Evolutionary conservation across 1,284 basidiomycete genomes (phyloP).

Genomic region (Hymenochaete sp.): DNA sequence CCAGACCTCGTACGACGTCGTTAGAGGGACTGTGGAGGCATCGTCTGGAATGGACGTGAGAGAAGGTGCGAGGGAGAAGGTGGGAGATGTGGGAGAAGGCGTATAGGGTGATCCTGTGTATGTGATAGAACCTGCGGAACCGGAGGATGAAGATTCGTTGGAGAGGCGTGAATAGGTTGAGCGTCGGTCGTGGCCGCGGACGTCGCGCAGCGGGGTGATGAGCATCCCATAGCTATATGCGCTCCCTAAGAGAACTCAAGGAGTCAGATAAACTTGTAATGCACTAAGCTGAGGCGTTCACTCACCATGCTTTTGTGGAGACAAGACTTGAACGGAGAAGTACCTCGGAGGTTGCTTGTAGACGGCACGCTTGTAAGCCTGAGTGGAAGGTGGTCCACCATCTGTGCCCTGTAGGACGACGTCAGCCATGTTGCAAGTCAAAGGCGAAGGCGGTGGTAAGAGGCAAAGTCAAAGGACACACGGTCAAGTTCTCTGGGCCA

Average conservation of each 20-base stretch:
- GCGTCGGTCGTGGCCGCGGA: constrained; percentile 29
- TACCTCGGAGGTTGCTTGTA: constrained; percentile 47
- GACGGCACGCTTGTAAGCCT: constrained; percentile 52
- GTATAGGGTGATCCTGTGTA: constrained; percentile 26
- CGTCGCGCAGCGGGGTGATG: constrained; percentile 36
- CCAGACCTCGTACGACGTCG: constrained; percentile 59
- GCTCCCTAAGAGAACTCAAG: constrained; percentile 33
- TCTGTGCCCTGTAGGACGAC: constrained; percentile 3
- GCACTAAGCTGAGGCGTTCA: constrained; percentile 5
- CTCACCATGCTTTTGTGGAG: constrained; percentile 51
- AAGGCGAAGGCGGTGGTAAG: no score
- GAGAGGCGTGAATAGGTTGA: constrained; percentile 27
- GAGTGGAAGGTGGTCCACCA: constrained; percentile 12
- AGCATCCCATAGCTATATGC: constrained; percentile 54
- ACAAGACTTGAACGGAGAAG: constrained; percentile 50
- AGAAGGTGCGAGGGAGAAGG: constrained; percentile 13
- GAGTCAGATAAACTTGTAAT: background rate
- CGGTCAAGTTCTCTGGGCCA: background rate
- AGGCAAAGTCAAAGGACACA: no score
- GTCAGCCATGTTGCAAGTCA: background rate
- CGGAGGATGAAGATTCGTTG: constrained; percentile 18
- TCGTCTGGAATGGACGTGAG: no score
- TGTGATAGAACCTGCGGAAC: no score
- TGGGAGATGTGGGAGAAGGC: constrained; percentile 1
- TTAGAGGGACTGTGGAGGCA: constrained; percentile 10